Evolutionary conservation across 345 rosid species (phyloP).

Genomic region (Draba incana): DNA sequence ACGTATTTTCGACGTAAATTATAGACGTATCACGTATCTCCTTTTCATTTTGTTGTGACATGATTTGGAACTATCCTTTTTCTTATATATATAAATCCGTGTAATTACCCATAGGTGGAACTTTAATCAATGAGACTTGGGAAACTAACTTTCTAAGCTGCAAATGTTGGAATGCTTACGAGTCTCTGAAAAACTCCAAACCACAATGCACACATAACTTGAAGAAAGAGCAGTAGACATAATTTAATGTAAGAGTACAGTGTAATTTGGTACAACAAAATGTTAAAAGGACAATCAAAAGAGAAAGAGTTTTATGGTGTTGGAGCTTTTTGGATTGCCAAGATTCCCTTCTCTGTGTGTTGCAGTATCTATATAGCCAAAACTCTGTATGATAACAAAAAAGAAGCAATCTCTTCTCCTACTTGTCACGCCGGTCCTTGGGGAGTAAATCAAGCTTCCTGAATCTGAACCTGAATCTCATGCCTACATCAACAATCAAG

Average conservation of each 20-base stretch:
- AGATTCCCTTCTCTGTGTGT: constrained; percentile 16
- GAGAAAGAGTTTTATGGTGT: constrained; percentile 14
- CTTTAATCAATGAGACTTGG: neutral
- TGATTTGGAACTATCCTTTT: neutral
- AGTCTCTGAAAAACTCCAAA: neutral
- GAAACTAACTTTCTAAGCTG: neutral
- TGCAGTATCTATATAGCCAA: constrained; percentile 35
- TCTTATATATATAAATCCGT: neutral
- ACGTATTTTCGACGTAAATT: neutral
- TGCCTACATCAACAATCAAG: constrained; percentile 48
- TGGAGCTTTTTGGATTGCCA: constrained; percentile 28
- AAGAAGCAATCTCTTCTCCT: constrained; percentile 31
- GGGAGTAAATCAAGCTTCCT: constrained; percentile 81
- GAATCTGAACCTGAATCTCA: constrained; percentile 73
- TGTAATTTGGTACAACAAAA: constrained; percentile 25
- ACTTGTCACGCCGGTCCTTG: constrained; percentile 75
- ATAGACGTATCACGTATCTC: neutral
- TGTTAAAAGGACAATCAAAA: neutral
- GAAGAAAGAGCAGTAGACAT: neutral
- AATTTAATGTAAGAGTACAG: constrained; percentile 22
- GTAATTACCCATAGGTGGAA: neutral
- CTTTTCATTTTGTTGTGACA: neutral
- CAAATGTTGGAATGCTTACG: neutral
- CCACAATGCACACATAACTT: neutral
- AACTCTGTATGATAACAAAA: constrained; percentile 27